These are phyloP conservation scores for Neonothopanus nambi DNA, from an alignment of 1,284 basidiomycete species.

Conservation along the genomic window DNA sequence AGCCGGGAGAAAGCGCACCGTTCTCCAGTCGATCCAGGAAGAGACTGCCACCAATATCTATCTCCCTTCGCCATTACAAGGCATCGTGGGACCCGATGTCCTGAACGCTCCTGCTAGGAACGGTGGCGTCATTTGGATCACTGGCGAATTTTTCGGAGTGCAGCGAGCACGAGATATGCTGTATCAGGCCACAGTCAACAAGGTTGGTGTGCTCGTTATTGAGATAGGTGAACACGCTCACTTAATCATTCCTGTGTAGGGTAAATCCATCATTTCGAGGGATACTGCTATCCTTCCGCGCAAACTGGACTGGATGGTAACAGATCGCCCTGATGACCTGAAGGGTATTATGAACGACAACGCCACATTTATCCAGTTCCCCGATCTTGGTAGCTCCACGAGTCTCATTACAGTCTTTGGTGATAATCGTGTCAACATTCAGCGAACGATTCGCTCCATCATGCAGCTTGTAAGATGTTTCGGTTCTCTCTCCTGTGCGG, in stretches of 20 bases:
- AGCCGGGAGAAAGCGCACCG: conserved; percentile 85
- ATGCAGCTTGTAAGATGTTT: conserved; percentile 92
- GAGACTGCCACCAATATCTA: conserved; percentile 98
- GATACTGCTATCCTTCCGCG: conserved; percentile 94
- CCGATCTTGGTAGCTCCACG: conserved; percentile 86
- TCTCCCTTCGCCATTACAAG: conserved; percentile 88
- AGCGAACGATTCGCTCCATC: conserved; percentile 91
- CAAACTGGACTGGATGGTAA: conserved; percentile 98
- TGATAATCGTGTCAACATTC: conserved; percentile 93
- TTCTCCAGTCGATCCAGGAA: conserved; percentile 93
- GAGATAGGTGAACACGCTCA: conserved; percentile 11
- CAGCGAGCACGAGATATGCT: conserved; percentile 96
- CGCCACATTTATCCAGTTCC: conserved; percentile 94
- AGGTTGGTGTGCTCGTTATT: conserved; percentile 51
- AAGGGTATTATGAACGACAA: conserved; percentile 95
- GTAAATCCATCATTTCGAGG: conserved; percentile 87
- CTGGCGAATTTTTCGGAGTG: conserved; percentile 96
- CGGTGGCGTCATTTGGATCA: conserved; percentile 90
- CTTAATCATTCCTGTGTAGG: conserved; percentile 46
- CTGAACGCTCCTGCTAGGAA: conserved; percentile 44
- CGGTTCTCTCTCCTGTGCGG: background rate
- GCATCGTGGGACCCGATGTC: conserved; percentile 72
- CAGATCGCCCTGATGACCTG: conserved; percentile 89
- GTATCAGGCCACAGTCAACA: conserved; percentile 82
- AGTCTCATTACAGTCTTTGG: conserved; percentile 94